Evolutionary conservation across 495 filamentous ascomycete species (phyloP), one percentile per base, ranked within the genome.

Genomic region (Annulohypoxylon stygium): DNA sequence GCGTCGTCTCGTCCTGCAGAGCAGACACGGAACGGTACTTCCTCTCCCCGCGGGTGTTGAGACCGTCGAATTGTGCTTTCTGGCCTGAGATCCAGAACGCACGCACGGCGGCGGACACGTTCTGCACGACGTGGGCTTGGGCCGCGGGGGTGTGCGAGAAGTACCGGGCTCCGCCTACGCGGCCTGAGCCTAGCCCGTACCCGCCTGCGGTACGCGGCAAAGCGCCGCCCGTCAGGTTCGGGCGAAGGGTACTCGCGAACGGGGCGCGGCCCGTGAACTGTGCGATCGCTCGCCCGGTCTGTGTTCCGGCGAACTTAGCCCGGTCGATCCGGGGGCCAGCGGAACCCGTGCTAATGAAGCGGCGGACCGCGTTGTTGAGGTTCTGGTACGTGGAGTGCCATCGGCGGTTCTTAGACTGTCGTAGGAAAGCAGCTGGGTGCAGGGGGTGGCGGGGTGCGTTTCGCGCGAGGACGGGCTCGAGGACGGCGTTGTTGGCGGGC

Each of bases 41-140:
- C 85, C 92, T 93, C 80, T 93, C 90, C 50, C 94, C 94, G 6
- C 87, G 78, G 10, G 89, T 83, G 50, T 88, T 86, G 34, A 90
- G 78, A 14, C 94, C 93, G 77, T 97, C 92, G 70, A 92, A 97
- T 47, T 92, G 90, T 11, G 90, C 91, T 76, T 94, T 95, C 67
- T 95, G 89, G 1, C 96, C 96, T 0, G 90, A 92, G n/a, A 97
- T 82, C 80, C 90, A 90, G 80, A 99, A 97, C 1, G 93, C 94
- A 4, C 96, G 90, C 59, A 97, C 90, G 0, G 94, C 96, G 66
- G 92, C 89, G 18, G 93, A 97, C 1, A 98, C 95, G 82, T 97
- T 97, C 75, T 94, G 89, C n/a, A 98, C 86, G 18, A 98, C 93
- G 78, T 98, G 92, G 4, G 94, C 93, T 20, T 92, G 94, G 1